Base-by-base conservation (phyloP, 169 alveolate species). In the Plasmodium reichenowi region DNA sequence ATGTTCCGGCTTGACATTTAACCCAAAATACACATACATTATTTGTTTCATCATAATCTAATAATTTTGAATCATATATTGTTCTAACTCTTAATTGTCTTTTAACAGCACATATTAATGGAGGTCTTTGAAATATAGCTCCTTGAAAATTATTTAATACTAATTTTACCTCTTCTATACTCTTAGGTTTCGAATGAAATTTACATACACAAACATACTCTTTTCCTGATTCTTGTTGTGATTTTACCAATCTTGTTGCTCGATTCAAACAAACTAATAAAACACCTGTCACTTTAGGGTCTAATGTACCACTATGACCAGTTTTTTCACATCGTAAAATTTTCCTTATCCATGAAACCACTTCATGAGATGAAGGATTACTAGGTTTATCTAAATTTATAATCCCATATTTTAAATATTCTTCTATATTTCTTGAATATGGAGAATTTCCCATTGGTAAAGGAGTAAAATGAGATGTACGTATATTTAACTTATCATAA, bases 291-390 rank as follows among this genome's bases (percentile, higher is more conserved):
- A 99, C 99, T 94, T 99, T 99, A 8, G 99, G 99, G 92, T 99
- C 99, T 62, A 99, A 95, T n/a, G 99, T 98, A 56, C 99, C 99
- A 87, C 98, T 95, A 95, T 99, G 99, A 20, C 99, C 99, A 22
- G 99, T 99, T 96, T 99, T 99, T 91, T 99, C 99, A 74, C 99
- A 98, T 86, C 98, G 97, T 93, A 98, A 95, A 67, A 99, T 98
- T 86, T 98, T 97, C 94, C 98, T 99, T 52, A 99, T 97, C 99
- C 99, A 99, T 13, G 99, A 99, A n/a, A 99, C 99, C 3, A 95
- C 97, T 95, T 99, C 99, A 94, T 99, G 99, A 56, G 99, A 98
- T 17, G 99, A 98, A 26, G 99, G 99, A 94, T 99, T 99, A 54
- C 99, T 97, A 52, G 99, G 99, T 96, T 99, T 98, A 95, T 99